Evolutionary conservation across 352 stramenopile species (phyloP).

Genomic region (Pythium grandisporangium): DNA sequence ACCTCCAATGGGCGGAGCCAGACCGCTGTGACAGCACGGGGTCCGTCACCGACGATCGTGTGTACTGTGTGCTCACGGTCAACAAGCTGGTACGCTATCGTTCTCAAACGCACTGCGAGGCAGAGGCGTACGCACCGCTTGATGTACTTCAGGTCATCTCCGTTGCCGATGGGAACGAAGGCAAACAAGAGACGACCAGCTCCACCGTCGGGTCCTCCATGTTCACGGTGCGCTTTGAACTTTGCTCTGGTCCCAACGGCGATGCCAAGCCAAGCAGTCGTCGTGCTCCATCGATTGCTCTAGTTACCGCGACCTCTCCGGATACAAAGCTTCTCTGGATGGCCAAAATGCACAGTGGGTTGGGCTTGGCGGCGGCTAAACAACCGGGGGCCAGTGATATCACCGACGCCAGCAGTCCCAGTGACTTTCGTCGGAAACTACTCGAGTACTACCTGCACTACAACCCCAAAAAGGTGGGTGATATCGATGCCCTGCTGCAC

Average conservation of each 20-base stretch:
- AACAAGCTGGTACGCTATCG: slow-evolving; percentile 44
- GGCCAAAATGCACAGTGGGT: too few species aligned
- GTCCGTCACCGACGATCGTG: not conserved
- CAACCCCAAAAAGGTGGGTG: slow-evolving; percentile 80
- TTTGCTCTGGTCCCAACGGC: slow-evolving; percentile 26
- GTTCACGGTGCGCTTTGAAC: slow-evolving; percentile 10
- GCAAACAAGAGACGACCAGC: not conserved
- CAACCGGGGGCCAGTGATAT: not conserved
- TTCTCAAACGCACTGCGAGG: slow-evolving; percentile 27
- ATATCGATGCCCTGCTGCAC: slow-evolving; percentile 63
- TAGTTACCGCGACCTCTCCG: too few species aligned
- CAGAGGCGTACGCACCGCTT: slow-evolving; percentile 21
- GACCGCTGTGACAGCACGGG: not conserved
- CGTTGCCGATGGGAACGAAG: not conserved
- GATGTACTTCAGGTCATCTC: slow-evolving; percentile 24
- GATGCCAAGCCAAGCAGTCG: slow-evolving; percentile 35
- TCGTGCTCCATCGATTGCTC: too few species aligned
- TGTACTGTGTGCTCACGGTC: slow-evolving; percentile 35
- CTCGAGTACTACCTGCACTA: slow-evolving; percentile 88
- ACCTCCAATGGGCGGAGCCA: slow-evolving; percentile 21
- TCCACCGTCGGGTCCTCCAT: slow-evolving; percentile 1
- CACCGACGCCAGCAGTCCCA: not conserved
- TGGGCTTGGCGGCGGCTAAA: slow-evolving; percentile 9
- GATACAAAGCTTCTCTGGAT: too few species aligned
- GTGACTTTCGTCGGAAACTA: slow-evolving; percentile 28